A percentile compares a stretch with the other conserved stretches of the same genome.
phyloP scores from a whole-genome alignment of 306 rosid genomes.

The Erythrophleum fordii region DNA sequence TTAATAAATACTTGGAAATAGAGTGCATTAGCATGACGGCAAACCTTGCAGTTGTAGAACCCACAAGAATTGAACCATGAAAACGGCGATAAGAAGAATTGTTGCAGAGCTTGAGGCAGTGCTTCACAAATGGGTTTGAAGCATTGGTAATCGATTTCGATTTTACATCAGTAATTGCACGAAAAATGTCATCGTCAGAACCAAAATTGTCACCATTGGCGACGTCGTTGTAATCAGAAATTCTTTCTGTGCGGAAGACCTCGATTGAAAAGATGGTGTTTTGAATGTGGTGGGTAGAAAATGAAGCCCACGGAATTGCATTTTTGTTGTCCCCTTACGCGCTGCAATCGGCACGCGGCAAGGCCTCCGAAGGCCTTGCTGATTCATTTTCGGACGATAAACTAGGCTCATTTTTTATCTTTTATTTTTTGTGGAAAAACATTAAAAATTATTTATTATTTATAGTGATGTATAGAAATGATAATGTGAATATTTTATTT shows the following conservation, averaged over 20 bases:
- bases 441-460: no score
- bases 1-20: background rate
- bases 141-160: slow-evolving; percentile 68
- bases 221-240: background rate
- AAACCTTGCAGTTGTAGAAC: slow-evolving; percentile 85
- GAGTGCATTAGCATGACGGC: slow-evolving; percentile 11
- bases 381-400: background rate
- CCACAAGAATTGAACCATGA: slow-evolving; percentile 75
- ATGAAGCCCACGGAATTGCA: slow-evolving; percentile 58
- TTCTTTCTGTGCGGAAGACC: slow-evolving; percentile 31
- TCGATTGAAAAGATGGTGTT: slow-evolving; percentile 38
- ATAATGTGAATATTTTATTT: no score
- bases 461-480: no score
- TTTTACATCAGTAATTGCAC: slow-evolving; percentile 52
- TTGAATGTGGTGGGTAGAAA: slow-evolving; percentile 41
- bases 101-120: slow-evolving; percentile 84
- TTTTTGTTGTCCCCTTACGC: slow-evolving; percentile 30
- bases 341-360: background rate
- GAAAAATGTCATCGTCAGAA: slow-evolving; percentile 36
- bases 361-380: background rate
- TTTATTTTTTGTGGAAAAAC: no score
- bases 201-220: background rate
- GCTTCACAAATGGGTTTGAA: slow-evolving; percentile 88
- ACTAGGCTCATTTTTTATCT: no score
- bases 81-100: slow-evolving; percentile 82